Evolutionary conservation across 2,329 filamentous ascomycete species (phyloP).

Genomic region (Aspergillus transmontanensis): DNA sequence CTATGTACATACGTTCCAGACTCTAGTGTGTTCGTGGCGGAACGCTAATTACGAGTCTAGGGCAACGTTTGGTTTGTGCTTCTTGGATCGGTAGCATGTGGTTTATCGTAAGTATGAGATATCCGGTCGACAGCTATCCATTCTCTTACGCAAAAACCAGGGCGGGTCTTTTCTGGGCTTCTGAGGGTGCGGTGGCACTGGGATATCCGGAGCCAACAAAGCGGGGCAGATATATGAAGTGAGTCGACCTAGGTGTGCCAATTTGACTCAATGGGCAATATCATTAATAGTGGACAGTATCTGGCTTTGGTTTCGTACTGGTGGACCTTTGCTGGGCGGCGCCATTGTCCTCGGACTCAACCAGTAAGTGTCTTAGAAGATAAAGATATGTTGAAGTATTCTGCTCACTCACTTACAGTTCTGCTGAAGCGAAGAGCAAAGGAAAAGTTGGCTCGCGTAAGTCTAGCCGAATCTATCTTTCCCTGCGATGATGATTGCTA

Average conservation of each 20-base stretch:
- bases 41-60: conserved; percentile 19
- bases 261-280: too few relatives aligned
- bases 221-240: conserved; percentile 51
- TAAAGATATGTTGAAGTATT: not conserved
- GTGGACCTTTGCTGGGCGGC: conserved; percentile 53
- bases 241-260: not conserved
- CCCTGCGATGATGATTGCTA: not conserved
- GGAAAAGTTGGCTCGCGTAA: conserved; percentile 29
- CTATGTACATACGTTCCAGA: conserved; percentile 22
- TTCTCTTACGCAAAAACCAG: conserved; percentile 9
- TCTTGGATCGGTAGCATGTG: conserved; percentile 52
- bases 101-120: conserved; percentile 38
- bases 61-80: conserved; percentile 57
- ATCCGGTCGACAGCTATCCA: not conserved
- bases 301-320: conserved; percentile 55
- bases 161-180: conserved; percentile 55
- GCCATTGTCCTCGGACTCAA: conserved; percentile 52
- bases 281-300: conserved; percentile 27
- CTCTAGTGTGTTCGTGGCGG: too few relatives aligned
- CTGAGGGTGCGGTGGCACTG: conserved; percentile 53
- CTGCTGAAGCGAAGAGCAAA: conserved; percentile 21
- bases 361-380: conserved; percentile 20
- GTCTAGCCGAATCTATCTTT: not conserved
- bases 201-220: conserved; percentile 53
- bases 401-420: conserved; percentile 12